These are phyloP conservation scores for Picochlorum costavermella DNA, from an alignment of 139 green algal species.

Conservation along the genomic window DNA sequence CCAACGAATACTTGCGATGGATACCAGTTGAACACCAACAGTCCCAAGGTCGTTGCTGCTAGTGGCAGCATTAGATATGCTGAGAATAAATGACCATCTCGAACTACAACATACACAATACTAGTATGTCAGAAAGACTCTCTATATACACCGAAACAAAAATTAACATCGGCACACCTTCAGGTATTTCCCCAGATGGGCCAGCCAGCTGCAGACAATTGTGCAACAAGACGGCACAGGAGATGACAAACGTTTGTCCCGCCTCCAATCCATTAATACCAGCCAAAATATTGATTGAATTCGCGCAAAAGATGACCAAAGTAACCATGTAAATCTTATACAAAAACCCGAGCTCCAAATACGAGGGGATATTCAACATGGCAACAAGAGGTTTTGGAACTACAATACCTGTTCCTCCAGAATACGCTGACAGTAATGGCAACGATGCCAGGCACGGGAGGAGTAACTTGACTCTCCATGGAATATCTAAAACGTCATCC, in stretches of 20 bases:
- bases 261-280: slow-evolving; percentile 94
- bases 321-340: slow-evolving; percentile 95
- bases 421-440: slow-evolving; percentile 87
- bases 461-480: slow-evolving; percentile 92
- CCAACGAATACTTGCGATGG: slow-evolving; percentile 85
- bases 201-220: slow-evolving; percentile 58
- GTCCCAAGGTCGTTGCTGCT: slow-evolving; percentile 62
- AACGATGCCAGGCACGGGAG: slow-evolving; percentile 81
- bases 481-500: slow-evolving; percentile 98
- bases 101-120: background rate
- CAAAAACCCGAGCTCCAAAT: slow-evolving; percentile 74
- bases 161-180: background rate
- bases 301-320: slow-evolving; percentile 94
- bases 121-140: background rate
- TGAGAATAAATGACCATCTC: slow-evolving; percentile 92
- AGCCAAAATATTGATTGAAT: slow-evolving; percentile 98
- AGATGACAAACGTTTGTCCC: slow-evolving; percentile 90
- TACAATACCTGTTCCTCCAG: slow-evolving; percentile 63
- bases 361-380: slow-evolving; percentile 24
- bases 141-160: background rate
- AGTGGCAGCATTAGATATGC: slow-evolving; percentile 86
- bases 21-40: slow-evolving; percentile 91
- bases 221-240: slow-evolving; percentile 70
- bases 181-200: slow-evolving; percentile 5
- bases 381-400: slow-evolving; percentile 66